Evolutionary conservation across 2,329 filamentous ascomycete species (phyloP).

Genomic region (Capronia americana): DNA sequence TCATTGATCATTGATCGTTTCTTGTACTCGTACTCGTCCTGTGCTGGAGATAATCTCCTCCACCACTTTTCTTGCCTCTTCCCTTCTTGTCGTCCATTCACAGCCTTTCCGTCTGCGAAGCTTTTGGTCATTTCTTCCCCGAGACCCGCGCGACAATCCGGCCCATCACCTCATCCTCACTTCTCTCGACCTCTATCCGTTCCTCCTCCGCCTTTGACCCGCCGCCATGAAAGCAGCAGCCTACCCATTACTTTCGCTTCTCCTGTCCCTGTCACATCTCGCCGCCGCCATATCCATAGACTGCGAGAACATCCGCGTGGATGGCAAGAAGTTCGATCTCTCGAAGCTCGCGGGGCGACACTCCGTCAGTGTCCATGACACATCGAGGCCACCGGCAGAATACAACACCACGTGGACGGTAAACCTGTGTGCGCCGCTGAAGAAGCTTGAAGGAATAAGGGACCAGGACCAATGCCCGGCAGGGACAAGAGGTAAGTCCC

Average conservation of each 20-base stretch:
- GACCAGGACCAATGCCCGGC: constrained; percentile 69
- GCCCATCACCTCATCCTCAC: background rate
- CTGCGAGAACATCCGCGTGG: constrained; percentile 47
- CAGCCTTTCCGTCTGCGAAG: background rate
- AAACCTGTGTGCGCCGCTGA: constrained; percentile 74
- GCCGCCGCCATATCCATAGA: constrained; percentile 42
- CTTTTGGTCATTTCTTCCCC: background rate
- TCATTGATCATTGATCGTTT: background rate
- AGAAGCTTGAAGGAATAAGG: constrained; percentile 63
- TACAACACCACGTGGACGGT: constrained; percentile 82
- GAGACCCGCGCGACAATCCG: background rate
- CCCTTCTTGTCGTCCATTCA: constrained; percentile 12
- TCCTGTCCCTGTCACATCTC: constrained; percentile 27
- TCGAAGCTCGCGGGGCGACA: constrained; percentile 49
- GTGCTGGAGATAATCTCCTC: background rate
- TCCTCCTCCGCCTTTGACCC: background rate
- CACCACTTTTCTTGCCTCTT: background rate
- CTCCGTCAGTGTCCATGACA: constrained; percentile 34
- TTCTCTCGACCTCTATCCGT: constrained; percentile 3
- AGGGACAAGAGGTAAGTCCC: constrained; percentile 67
- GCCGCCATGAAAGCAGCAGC: constrained; percentile 27
- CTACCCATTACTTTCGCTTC: constrained; percentile 23
- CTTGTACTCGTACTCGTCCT: background rate
- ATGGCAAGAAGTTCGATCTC: constrained; percentile 50
- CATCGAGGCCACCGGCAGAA: constrained; percentile 43